Evolutionary conservation across 2,329 filamentous ascomycete species (phyloP).

Genomic region (Apiospora koreana): DNA sequence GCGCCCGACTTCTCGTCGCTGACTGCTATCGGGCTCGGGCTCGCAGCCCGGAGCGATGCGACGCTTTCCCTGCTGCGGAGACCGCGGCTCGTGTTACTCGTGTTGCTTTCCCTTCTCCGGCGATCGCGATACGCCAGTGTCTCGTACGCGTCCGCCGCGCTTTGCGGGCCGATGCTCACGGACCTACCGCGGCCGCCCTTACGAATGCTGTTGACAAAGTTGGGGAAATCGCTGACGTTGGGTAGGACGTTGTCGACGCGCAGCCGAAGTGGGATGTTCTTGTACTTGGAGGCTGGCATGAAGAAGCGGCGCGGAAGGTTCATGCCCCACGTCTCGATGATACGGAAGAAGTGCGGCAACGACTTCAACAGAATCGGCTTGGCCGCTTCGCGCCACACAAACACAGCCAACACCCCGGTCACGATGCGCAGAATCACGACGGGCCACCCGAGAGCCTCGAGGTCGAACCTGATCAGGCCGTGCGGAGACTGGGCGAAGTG

Average conservation of each 20-base stretch:
- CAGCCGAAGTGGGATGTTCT: slow-evolving; percentile 73
- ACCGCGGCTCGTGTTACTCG: slow-evolving; percentile 46
- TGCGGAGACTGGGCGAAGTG: slow-evolving; percentile 64
- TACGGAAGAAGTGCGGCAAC: slow-evolving; percentile 84
- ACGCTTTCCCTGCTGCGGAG: slow-evolving; percentile 46
- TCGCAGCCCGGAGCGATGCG: slow-evolving; percentile 34
- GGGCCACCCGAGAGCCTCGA: slow-evolving; percentile 66
- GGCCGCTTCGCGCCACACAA: slow-evolving; percentile 86
- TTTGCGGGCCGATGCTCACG: slow-evolving; percentile 90
- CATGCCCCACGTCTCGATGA: slow-evolving; percentile 77
- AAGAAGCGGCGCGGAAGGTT: slow-evolving; percentile 89
- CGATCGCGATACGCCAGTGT: slow-evolving; percentile 85
- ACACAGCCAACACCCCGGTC: slow-evolving; percentile 79
- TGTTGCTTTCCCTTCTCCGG: slow-evolving; percentile 54
- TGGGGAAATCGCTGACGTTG: slow-evolving; percentile 82
- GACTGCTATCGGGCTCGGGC: slow-evolving; percentile 15
- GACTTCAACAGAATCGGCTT: slow-evolving; percentile 78
- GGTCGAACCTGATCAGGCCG: slow-evolving; percentile 59
- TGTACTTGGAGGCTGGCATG: slow-evolving; percentile 86
- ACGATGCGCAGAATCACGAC: slow-evolving; percentile 68
- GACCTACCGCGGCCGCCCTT: slow-evolving; percentile 76
- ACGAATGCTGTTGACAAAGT: slow-evolving; percentile 78
- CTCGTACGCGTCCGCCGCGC: slow-evolving; percentile 94
- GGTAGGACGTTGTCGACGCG: slow-evolving; percentile 84
- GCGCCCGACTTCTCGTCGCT: slow-evolving; percentile 32